Base-by-base conservation (phyloP, 768 basidiomycete species). In the Aureoboletus auriporus region DNA sequence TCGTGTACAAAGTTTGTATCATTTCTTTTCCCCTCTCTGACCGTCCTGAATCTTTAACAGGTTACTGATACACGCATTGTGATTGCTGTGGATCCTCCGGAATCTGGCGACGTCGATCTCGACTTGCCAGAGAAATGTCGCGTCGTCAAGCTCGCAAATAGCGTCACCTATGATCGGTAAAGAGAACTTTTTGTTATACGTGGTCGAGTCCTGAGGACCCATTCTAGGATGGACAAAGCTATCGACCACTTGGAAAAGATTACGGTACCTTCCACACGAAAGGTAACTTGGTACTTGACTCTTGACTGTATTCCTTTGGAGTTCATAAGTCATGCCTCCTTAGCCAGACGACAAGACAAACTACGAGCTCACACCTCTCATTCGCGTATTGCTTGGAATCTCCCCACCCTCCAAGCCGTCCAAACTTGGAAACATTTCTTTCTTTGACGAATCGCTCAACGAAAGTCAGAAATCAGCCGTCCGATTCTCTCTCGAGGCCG, bases 81-180 rank as follows among this genome's bases (percentile, higher is more conserved):
- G 10, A 75, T 97, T 34, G 90, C 93, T 5, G 69, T 92, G 14
- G 84, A 89, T 59, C 65, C 77, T 11, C 74, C 79, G 13, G 84
- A 86, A 42, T 71, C 75, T 2, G 70, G 68, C 29, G 74, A 75
- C 42, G 77, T 81, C 39, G 86, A 89, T 42, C 69, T 89, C 11
- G 87, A 92, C 57, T 64, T 96, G 0, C 90, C 93, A 6, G 92
- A 94, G 58, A 76, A 87, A 42, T 90, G 92, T 67, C 76, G 89
- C 14, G 70, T 93, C 43, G 64, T 97, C 44, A 97, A 97, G 62
- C 74, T 95, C 2, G 93, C 93, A 11, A 97, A 97, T 57, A 92
- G 84, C 46, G 83, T 90, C 13, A 98, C 94, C 1, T 93, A 89
- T 63, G 91, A 93, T 58, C 78, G 93, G 89, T 82, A 62, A 37